Evolutionary conservation across 805 yeast genomes (phyloP).

Genomic region (Zygosaccharomyces siamensis): DNA sequence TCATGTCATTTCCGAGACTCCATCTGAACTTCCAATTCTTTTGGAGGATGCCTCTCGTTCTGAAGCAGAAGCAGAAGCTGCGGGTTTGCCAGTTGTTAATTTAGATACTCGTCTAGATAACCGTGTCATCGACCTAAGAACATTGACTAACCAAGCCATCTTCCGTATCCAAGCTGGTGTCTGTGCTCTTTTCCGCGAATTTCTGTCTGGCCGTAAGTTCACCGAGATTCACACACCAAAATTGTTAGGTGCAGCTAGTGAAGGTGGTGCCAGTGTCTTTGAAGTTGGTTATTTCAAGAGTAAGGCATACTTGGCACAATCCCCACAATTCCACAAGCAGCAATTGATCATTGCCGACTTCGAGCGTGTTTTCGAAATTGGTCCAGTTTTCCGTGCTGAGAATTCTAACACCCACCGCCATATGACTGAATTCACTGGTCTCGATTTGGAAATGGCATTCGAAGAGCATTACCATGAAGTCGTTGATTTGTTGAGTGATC

Average conservation of each 20-base stretch:
- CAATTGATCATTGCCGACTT: slow-evolving; percentile 97
- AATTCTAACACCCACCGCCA: slow-evolving; percentile 99
- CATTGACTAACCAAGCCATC: slow-evolving; percentile 95
- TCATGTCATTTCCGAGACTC: slow-evolving; percentile 77
- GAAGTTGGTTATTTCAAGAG: slow-evolving; percentile 90
- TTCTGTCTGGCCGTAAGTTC: slow-evolving; percentile 60
- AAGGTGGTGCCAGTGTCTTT: slow-evolving; percentile 97
- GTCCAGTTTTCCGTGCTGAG: slow-evolving; percentile 98
- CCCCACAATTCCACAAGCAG: slow-evolving; percentile 97
- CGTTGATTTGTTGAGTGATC: slow-evolving; percentile 52
- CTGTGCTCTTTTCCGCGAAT: slow-evolving; percentile 83
- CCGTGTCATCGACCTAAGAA: slow-evolving; percentile 94
- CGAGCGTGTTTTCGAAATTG: slow-evolving; percentile 92
- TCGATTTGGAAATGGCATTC: slow-evolving; percentile 96
- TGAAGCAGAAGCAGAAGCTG: slow-evolving; percentile 88
- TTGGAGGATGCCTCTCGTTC: slow-evolving; percentile 96
- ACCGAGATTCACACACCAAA: slow-evolving; percentile 96
- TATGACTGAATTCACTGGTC: slow-evolving; percentile 97
- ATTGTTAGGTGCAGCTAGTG: slow-evolving; percentile 90
- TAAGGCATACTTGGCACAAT: slow-evolving; percentile 91
- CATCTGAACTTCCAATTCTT: slow-evolving; percentile 86
- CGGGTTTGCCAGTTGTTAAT: slow-evolving; percentile 88
- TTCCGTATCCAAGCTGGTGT: slow-evolving; percentile 92
- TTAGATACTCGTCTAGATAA: slow-evolving; percentile 93
- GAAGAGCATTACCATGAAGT: slow-evolving; percentile 98